Base-by-base conservation (phyloP, 163 green algal genomes). In the Trebouxiophyceae sp. region DNA sequence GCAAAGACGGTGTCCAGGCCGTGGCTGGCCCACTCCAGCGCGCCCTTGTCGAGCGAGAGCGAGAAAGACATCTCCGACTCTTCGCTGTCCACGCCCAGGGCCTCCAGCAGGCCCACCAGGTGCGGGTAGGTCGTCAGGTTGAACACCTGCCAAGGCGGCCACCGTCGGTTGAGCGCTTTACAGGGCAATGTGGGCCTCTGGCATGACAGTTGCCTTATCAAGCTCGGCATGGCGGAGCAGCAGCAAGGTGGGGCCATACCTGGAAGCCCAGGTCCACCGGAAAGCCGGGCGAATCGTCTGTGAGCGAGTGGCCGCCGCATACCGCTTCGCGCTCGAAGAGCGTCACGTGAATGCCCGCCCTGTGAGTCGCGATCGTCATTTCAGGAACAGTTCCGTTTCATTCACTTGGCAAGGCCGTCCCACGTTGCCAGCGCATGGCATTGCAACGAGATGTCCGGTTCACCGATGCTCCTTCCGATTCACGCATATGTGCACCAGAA, bases 81-180 rank as follows among this genome's bases (percentile, higher is more conserved):
- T 77, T 95, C 82, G 2, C 81, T 86, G 66, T 95, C 89, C 2
- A 98, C 89, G 6, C 83, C 86, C 31, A 97, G 76, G 33, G 73
- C 76, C 19, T 97, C 87, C 65, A 98, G 81, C 47, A 97, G 89
- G 0, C 81, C 87, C 31, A 96, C 80, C 30, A 98, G 62, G 79
- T 98, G 81, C 0, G 90, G 91, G 65, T 98, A 98, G 7, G 90
- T 98, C 12, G 89, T 96, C 20, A 97, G 73, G 74, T 98, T 98
- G 81, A 91, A 97, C 1, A 97, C 91, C 85, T 95, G 80, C 19
- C 20, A 8, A 50, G 39, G 39, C 12, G 16, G n/a, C n/a, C n/a
- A n/a, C n/a, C n/a, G n/a, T n/a, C n/a, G n/a, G n/a, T n/a, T n/a
- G n/a, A n/a, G n/a, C n/a, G n/a, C n/a, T n/a, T n/a, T n/a, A n/a